Evolutionary conservation across 2,329 filamentous ascomycete genomes (phyloP), one percentile per base, ranked within the genome.

Genomic region (Aspergillus ruber): DNA sequence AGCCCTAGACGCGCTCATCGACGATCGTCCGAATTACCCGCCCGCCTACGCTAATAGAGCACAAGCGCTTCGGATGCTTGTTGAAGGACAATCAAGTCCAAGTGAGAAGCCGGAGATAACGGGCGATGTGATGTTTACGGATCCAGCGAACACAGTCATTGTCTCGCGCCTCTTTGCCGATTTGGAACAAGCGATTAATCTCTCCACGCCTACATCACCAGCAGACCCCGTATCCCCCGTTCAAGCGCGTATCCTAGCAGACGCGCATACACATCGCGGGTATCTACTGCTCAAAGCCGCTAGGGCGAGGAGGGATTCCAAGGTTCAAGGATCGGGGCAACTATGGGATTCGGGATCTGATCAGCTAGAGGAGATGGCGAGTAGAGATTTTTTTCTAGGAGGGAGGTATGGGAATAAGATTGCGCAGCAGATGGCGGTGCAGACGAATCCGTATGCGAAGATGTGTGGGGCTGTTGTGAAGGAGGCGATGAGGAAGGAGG

Each of bases 401-500:
- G 77, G 76, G 1, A 56, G 73, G 38, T 81, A 76, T 61, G 80
- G 80, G 1, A 81, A 81, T 60, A 72, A 76, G 48, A 69, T 78
- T 20, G 79, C 78, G 39, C 72, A 75, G 56, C 74, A 79, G 55
- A 68, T 83, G 67, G 77, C 78, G 12, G 79, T 82, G 13, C 70
- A 76, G 62, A 81, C 79, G 42, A 83, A 83, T 66, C 80, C 80
- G 25, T 81, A 82, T 65, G 78, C 79, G 27, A 82, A 81, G 65
- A 74, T 82, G 68, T 82, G 79, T 62, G 80, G 79, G 4, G 77
- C 72, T 1, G 82, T 83, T 60, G 80, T 83, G 9, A 77, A 76
- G 66, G 77, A 82, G 63, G 79, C 79, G 12, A 67, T 82, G 66
- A 73, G 64, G 56, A 77, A 78, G 61, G 79, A 82, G 64, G 67